Evolutionary conservation across 495 filamentous ascomycete genomes (phyloP).

Genomic region (Neurospora sublineolata): DNA sequence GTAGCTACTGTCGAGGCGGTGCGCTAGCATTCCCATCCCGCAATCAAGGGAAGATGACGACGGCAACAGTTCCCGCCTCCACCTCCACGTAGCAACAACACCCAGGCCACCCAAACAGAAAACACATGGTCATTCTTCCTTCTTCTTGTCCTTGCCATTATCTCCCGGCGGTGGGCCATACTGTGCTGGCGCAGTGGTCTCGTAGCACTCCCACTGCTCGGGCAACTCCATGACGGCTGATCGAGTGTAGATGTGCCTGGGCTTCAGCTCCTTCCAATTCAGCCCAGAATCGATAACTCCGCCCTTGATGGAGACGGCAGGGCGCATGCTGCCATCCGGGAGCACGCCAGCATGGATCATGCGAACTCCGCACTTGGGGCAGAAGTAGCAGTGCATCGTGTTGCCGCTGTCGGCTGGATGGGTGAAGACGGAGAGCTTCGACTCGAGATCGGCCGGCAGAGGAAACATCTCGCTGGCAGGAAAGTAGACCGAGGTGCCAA

Average conservation of each 20-base stretch:
- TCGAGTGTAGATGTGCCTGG: neutral
- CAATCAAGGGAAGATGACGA: too few species aligned
- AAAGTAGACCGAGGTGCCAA: slow-evolving; percentile 40
- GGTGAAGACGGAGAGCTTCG: slow-evolving; percentile 22
- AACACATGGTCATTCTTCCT: neutral
- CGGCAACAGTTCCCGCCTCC: neutral
- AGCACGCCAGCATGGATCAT: slow-evolving; percentile 29
- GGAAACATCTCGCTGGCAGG: slow-evolving; percentile 31
- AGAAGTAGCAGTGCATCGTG: slow-evolving; percentile 35
- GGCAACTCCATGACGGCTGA: neutral
- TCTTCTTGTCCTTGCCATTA: neutral
- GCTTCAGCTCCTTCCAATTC: slow-evolving; percentile 7
- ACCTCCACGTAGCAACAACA: neutral
- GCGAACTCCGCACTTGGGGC: slow-evolving; percentile 34
- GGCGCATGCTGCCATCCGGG: slow-evolving; percentile 19
- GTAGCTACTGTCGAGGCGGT: neutral
- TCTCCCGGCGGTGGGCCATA: neutral
- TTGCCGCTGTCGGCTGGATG: slow-evolving; percentile 31
- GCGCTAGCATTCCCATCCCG: neutral
- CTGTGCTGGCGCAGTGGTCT: neutral
- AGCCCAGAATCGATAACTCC: slow-evolving; percentile 33
- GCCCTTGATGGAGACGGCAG: slow-evolving; percentile 34
- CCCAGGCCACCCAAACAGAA: neutral
- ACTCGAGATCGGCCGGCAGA: slow-evolving; percentile 21
- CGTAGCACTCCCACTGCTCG: neutral